Evolutionary conservation across 352 stramenopile genomes (phyloP), one percentile per base, ranked within the genome.

Genomic region (Pythium oligandrum): DNA sequence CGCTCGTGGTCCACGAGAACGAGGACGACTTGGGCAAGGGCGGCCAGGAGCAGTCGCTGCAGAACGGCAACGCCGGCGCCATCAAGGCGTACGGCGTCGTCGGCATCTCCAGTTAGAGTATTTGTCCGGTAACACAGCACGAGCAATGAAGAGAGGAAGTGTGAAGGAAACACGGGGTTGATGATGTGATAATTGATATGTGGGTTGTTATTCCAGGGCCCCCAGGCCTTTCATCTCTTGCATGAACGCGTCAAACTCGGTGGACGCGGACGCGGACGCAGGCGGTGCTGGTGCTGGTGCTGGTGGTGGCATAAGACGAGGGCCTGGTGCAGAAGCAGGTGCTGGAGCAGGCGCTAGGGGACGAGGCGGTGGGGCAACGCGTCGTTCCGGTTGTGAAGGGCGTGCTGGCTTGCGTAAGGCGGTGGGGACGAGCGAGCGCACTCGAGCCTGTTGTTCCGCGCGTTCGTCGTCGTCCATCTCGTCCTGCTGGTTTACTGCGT

Each of bases 21-120:
- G 94, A 98, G 65, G 96, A 99, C 74, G 96, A 99, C 73, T 61
- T 98, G 54, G 96, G 96, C 70, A 89, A 96, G 70, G 96, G 96
- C 52, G 96, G 96, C 60, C 95, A 99, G 66, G 96, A 99, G 64
- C 84, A 97, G 44, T 98, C 87, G 58, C 73, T 99, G 37, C 88
- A 96, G 59, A 98, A 97, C 67, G 96, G 96, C 58, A 99, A 99
- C 78, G 75, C 91, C 11, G 96, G 96, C 38, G 74, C 90, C 47
- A 88, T 96, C 61, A 83, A 93, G 61, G 93, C 88, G 31, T 95
- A 87, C 54, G 92, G 91, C 45, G 90, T 98, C 52, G 78, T 98
- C 56, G 93, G 93, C 57, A 98, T 98, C 73, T 90, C 81, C 52
- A 78, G 64, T 54, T 91, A 89, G 60, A 73, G 34, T 51, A 34